phyloP scores from a whole-genome alignment of 352 stramenopile genomes.

The Globisporangium camurandrum region DNA sequence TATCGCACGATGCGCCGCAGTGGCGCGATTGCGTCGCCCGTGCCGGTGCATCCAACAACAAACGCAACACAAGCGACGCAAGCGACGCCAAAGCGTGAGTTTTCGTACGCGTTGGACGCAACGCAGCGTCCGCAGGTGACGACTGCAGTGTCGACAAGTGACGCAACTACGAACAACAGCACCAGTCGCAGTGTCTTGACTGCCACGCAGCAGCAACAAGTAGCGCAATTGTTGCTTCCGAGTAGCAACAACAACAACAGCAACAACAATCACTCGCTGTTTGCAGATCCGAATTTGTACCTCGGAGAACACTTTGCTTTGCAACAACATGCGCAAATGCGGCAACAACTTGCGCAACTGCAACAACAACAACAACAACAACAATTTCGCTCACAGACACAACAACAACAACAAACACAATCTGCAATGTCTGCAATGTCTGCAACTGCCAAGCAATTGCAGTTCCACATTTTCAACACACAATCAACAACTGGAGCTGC shows the following conservation, averaged over 20 bases:
- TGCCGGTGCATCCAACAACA: constrained; percentile 35
- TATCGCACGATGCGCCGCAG: constrained; percentile 73
- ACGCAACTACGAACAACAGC: constrained; percentile 14
- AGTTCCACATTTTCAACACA: constrained; percentile 18
- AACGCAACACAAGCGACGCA: not conserved
- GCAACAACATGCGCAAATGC: constrained; percentile 18
- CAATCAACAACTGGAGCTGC: too few species aligned
- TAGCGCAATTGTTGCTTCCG: constrained; percentile 41
- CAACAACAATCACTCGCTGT: too few species aligned
- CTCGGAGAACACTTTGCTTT: constrained; percentile 57
- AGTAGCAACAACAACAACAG: too few species aligned
- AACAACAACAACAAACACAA: too few species aligned
- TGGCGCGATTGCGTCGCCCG: constrained; percentile 29
- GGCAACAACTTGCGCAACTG: constrained; percentile 21
- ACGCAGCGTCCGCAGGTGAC: constrained; percentile 5
- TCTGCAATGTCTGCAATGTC: too few species aligned
- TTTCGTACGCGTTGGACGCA: too few species aligned
- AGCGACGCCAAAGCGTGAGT: constrained; percentile 3
- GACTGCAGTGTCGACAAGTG: constrained; percentile 25
- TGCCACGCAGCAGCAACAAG: constrained; percentile 51
- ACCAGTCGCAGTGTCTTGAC: not conserved
- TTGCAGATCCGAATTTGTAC: constrained; percentile 61
- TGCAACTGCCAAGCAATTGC: constrained; percentile 15
- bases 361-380: constrained; percentile 30
- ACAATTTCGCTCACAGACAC: constrained; percentile 27